Conservation (phyloP, 2,329 filamentous ascomycete species). For the Fusarium aywerte region DNA sequence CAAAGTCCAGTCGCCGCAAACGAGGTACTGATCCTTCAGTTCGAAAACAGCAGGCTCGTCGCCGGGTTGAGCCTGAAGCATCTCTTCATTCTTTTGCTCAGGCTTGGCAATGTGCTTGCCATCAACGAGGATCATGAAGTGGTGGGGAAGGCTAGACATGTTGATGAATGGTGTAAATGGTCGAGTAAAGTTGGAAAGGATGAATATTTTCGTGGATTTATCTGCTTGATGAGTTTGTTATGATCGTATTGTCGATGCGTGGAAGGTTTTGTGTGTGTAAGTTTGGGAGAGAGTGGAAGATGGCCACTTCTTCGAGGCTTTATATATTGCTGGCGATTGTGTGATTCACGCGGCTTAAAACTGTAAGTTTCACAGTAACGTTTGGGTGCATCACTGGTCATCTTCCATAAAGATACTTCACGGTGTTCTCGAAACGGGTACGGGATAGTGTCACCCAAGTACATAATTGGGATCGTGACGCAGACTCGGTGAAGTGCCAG, state of each 20-base stretch:
- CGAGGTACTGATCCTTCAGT: background rate
- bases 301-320: background rate
- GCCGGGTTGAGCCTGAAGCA: constrained; percentile 1
- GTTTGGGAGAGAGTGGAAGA: background rate
- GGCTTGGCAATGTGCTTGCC: constrained; percentile 13
- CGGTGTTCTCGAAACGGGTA: background rate
- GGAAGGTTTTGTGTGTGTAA: too few species aligned
- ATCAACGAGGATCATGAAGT: constrained; percentile 19
- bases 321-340: background rate
- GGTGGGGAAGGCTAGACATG: constrained; percentile 2
- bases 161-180: background rate
- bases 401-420: too few species aligned
- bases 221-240: too few species aligned
- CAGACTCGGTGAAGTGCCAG: background rate
- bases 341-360: background rate
- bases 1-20: constrained; percentile 12
- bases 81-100: background rate
- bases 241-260: too few species aligned
- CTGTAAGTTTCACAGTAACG: too few species aligned
- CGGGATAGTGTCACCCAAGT: background rate
- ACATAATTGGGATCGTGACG: background rate
- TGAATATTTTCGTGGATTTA: background rate
- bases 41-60: constrained; percentile 18
- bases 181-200: background rate
- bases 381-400: background rate